Evolutionary conservation across 768 basidiomycete species (phyloP), one percentile per base, ranked within the genome.

Genomic region (Agrocybe pediades): DNA sequence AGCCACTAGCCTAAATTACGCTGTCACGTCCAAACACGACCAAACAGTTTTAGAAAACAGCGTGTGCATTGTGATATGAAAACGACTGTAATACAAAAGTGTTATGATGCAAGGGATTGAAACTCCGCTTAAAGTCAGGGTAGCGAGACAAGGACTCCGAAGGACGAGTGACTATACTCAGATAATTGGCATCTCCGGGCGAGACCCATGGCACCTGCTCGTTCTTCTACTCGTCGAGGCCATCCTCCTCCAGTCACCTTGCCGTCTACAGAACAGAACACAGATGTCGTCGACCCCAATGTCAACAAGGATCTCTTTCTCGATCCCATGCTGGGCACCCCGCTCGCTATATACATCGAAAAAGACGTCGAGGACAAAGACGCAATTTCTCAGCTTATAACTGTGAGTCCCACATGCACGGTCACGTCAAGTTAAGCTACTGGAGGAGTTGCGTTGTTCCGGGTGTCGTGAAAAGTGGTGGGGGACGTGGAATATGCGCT

Each of bases 181-280:
- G 68, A 72, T 67, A 68, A 71, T 70, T 64, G 56, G 65, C 57
- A 55, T 64, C 56, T 61, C 59, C 60, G 69, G 71, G 62, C 69
- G 72, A 76, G 87, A 88, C 87, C 87, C 87, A 89, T 89, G 87
- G 87, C 87, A 88, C 87, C 87, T 74, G 81, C 80, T 67, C 85
- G 85, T 71, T 74, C 82, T 69, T 74, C 78, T 57, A 74, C 70
- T 65, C 76, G 80, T 67, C 83, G 80, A 69, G 67, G 62, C 20
- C 65, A 67, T 54, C 50, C 59, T 30, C 60, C 67, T 41, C 77
- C 79, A 61, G 74, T 68, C 53, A 71, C 67, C 47, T 71, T 68
- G 43, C 63, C 68, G 49, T 66, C 69, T 44, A 59, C 66, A 36
- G 61, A 66, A 49, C 61, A 66, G 50, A 66, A 63, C 57, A 55